Evolutionary conservation across 2,329 filamentous ascomycete genomes (phyloP).

Genomic region (Harringtonia lauricola): DNA sequence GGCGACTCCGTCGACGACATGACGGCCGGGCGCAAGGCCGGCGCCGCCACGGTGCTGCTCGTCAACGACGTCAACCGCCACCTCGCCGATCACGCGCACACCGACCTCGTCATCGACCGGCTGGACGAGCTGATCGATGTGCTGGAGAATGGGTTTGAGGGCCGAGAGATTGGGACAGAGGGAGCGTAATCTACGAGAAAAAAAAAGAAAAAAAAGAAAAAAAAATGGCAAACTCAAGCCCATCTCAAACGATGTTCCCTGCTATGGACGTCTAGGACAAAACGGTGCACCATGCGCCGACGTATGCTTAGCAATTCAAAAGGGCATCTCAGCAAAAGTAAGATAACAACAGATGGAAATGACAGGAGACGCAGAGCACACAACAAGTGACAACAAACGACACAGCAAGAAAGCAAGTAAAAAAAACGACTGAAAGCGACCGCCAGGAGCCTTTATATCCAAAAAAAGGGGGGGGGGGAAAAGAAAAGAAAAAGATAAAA

Average conservation of each 20-base stretch:
- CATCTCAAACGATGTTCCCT: neutral
- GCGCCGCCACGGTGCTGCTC: slow-evolving; percentile 81
- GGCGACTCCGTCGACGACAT: slow-evolving; percentile 89
- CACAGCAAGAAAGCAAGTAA: neutral
- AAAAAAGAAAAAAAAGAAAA: no score
- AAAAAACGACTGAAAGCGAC: no score
- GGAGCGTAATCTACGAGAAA: neutral
- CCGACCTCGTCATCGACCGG: slow-evolving; percentile 59
- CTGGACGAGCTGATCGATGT: slow-evolving; percentile 69
- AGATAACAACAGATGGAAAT: no score
- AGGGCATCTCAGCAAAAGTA: neutral
- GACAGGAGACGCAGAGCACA: neutral
- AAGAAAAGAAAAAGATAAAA: neutral
- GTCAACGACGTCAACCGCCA: slow-evolving; percentile 70
- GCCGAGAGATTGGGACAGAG: slow-evolving; percentile 9
- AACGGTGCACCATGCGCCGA: slow-evolving; percentile 4
- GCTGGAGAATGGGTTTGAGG: slow-evolving; percentile 60
- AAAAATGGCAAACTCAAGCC: neutral
- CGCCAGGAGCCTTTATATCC: no score
- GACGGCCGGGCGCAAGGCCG: slow-evolving; percentile 71
- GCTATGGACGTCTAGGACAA: neutral
- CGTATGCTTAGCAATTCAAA: slow-evolving; percentile 2
- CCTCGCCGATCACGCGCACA: slow-evolving; percentile 60
- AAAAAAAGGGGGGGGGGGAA: neutral
- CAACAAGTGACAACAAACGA: neutral